Base-by-base conservation (phyloP, 352 stramenopile species). In the Phytophthora litchii region DNA sequence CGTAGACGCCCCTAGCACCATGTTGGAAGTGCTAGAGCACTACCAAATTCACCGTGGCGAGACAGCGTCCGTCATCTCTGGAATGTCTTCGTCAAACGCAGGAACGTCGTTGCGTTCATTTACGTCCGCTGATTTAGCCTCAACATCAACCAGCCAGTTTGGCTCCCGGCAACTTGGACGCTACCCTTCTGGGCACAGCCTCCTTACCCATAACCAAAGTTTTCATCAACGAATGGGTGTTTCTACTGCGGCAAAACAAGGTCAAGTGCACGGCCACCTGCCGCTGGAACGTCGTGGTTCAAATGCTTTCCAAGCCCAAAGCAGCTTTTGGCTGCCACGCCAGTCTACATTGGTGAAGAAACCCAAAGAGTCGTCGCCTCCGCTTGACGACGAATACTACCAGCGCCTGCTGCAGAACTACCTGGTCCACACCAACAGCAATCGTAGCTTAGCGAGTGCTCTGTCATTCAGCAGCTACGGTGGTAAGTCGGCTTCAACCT, bases 331-430 rank as follows among this genome's bases (percentile, higher is more conserved):
- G 50, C 45, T 72, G 9, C 64, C 55, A 8, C 48, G 53, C 12
- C 61, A 71, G 16, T 75, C 66, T 19, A 41, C 40, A 3, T 27
- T 75, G 31, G 47, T 60, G 31, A 63, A 64, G 45, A 68, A 65
- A 42, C 19, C 59, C 23, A 60, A 52, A 10, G 68, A 70, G 14
- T 17, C 53, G 25, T 27, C 41, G 8, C 46, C 48, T 21, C 44
- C 40, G n/a, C 71, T 71, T 5, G 75, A 86, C 14, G 82, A 89
- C n/a, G 82, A 86, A 27, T 89, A 91, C 54, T 91, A 91, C 59
- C 74, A 89, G 40, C 71, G 72, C 17, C 35, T 80, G 42, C 62
- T 91, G 38, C 73, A 86, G 37, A 79, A 74, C 19, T 85, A 88
- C 45, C 46, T 91, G 40, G 72, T 76, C 38, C 78, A 80, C 60